These are phyloP conservation scores for Xylariaceae sp. DNA, from an alignment of 2,329 filamentous ascomycete genomes.

Conservation along the genomic window DNA sequence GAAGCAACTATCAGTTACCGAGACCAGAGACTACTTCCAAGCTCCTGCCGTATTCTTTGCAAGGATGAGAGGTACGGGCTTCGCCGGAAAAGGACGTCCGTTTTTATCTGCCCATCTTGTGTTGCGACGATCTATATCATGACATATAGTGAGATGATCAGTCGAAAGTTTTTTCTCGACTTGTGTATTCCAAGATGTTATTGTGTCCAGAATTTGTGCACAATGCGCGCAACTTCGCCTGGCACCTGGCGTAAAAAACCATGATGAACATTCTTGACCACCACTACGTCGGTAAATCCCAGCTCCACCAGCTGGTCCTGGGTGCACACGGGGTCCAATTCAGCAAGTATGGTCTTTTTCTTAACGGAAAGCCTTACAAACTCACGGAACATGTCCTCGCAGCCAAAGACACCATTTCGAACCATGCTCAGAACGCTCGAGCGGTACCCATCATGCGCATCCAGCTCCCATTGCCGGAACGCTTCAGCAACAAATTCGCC, in stretches of 20 bases:
- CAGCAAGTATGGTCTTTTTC: slow-evolving; percentile 6
- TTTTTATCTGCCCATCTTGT: too few relatives aligned
- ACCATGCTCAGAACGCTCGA: slow-evolving; percentile 14
- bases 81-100: too few relatives aligned
- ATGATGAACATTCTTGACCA: slow-evolving; percentile 4
- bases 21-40: too few relatives aligned
- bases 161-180: too few relatives aligned
- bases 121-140: too few relatives aligned
- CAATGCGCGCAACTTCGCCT: slow-evolving; percentile 8
- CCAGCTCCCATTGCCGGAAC: slow-evolving; percentile 10
- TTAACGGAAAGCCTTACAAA: slow-evolving; percentile 9
- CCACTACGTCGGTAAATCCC: slow-evolving; percentile 5
- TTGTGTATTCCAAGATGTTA: too few relatives aligned
- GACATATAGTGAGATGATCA: too few relatives aligned
- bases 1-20: too few relatives aligned
- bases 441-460: slow-evolving; percentile 6
- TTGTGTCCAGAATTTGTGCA: slow-evolving; percentile 9
- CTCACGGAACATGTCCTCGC: slow-evolving; percentile 9
- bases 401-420: slow-evolving; percentile 5
- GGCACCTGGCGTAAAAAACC: slow-evolving; percentile 4
- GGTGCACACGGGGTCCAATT: slow-evolving; percentile 6
- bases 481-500: slow-evolving; percentile 14
- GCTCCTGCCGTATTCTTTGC: too few relatives aligned
- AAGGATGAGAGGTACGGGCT: too few relatives aligned
- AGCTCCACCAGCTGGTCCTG: not conserved